phyloP scores from a whole-genome alignment of 805 yeast species.

The Starmerella stellata region DNA sequence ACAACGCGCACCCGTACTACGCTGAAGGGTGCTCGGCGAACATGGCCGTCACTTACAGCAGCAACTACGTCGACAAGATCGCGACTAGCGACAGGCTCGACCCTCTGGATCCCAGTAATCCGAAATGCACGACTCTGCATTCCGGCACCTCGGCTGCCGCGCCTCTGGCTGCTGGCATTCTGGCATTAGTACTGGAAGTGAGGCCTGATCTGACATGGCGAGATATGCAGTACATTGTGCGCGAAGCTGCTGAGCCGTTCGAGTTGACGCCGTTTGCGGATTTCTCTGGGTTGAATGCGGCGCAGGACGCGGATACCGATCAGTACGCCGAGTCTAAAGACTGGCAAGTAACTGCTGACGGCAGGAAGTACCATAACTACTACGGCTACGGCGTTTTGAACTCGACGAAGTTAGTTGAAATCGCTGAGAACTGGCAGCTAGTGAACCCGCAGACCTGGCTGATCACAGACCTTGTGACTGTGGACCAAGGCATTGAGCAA shows the following conservation, averaged over 20 bases:
- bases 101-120: conserved; percentile 8
- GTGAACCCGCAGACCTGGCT: conserved; percentile 88
- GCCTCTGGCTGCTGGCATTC: conserved; percentile 93
- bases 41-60: conserved; percentile 78
- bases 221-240: conserved; percentile 73
- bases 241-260: conserved; percentile 51
- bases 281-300: neutral
- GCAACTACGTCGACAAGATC: conserved; percentile 78
- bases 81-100: conserved; percentile 41
- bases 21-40: conserved; percentile 91
- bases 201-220: conserved; percentile 89
- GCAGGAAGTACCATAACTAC: conserved; percentile 57
- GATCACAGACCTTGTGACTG: conserved; percentile 24
- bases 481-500: conserved; percentile 2
- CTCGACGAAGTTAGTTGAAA: conserved; percentile 52
- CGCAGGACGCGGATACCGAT: neutral
- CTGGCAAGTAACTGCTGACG: conserved; percentile 56
- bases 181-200: conserved; percentile 60
- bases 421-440: conserved; percentile 57
- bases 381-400: conserved; percentile 90
- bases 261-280: conserved; percentile 24
- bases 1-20: conserved; percentile 72
- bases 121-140: conserved; percentile 50
- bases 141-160: conserved; percentile 99
- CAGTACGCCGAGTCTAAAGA: conserved; percentile 32